Base-by-base conservation (phyloP, 305 asterid species). In the Fraxinus nigra region DNA sequence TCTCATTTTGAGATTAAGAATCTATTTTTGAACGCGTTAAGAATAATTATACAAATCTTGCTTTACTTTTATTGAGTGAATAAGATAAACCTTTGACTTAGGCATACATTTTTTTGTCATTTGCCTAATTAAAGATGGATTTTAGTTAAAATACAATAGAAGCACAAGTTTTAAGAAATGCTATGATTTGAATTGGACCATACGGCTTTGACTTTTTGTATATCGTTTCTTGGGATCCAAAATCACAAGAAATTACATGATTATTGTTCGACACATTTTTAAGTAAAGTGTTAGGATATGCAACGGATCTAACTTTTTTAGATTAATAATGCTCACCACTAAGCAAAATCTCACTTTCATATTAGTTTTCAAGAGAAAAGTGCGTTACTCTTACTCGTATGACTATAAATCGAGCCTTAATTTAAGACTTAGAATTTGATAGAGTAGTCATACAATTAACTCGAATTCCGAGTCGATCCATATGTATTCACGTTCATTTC, bases 121-220 rank as follows among this genome's bases (percentile, higher is more conserved):
- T 59, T 63, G 72, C 33, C 33, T 22, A 63, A 63, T 9, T 63
- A 28, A 28, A 67, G 20, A 11, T 67, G 38, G 35, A 32, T 28
- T 28, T 67, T 28, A 61, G 30, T 63, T 63, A 22, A 24, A 22
- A 63, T 56, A 20, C 72, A 63, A 63, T 11, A 63, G 28, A 63
- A 11, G 37, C 67, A 76, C 67, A 22, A 24, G 37, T 10, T 24
- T 38, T 76, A 5, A 26, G 59, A 35, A 18, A 22, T 37, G 30
- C 56, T 16, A 65, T 78, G 43, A 85, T 59, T 76, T 85, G 85
- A 79, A 77, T 76, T 67, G 33, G 37, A 10, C 28, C 63, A 34
- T 70, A 76, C 48, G 88, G 77, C 81, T 82, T 85, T 85, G 84
- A 79, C 84, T 22, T 76, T 85, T 43, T 72, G 28, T 16, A 72